Percentiles rank a stretch among this genome's conserved stretches.
phyloP scores from a whole-genome alignment of 306 rosid genomes.

The Biancaea sappan region DNA sequence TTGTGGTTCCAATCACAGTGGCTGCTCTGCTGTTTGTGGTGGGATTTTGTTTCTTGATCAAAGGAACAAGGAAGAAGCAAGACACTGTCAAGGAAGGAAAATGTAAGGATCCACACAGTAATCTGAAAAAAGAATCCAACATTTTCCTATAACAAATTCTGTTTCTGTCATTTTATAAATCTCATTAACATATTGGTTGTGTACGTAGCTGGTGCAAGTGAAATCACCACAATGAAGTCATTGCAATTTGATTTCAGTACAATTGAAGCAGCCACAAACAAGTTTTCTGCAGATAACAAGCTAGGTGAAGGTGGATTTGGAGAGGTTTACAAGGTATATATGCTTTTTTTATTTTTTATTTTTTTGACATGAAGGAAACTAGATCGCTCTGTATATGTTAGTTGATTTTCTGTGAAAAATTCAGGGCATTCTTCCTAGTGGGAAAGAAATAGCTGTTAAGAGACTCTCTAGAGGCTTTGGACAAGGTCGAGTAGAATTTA shows the following conservation, averaged over 20 bases:
- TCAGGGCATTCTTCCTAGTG: no score
- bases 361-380: background rate
- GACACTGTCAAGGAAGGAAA: conserved; percentile 27
- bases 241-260: conserved; percentile 47
- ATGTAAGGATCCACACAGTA: conserved; percentile 3
- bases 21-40: conserved; percentile 28
- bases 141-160: background rate
- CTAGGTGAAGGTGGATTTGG: conserved; percentile 60
- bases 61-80: conserved; percentile 16
- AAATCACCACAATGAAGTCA: conserved; percentile 15
- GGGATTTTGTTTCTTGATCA: conserved; percentile 27
- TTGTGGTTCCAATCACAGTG: conserved; percentile 30
- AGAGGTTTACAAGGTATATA: conserved; percentile 49
- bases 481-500: no score
- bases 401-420: background rate
- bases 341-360: background rate
- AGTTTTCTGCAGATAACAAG: conserved; percentile 46
- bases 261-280: conserved; percentile 47
- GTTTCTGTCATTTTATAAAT: no score
- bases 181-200: background rate
- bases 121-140: background rate
- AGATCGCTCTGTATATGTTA: background rate
- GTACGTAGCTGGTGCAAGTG: background rate
- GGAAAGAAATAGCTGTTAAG: no score
- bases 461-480: no score